Conservation (phyloP, 352 stramenopile species). For the Phytophthora tubulina region DNA sequence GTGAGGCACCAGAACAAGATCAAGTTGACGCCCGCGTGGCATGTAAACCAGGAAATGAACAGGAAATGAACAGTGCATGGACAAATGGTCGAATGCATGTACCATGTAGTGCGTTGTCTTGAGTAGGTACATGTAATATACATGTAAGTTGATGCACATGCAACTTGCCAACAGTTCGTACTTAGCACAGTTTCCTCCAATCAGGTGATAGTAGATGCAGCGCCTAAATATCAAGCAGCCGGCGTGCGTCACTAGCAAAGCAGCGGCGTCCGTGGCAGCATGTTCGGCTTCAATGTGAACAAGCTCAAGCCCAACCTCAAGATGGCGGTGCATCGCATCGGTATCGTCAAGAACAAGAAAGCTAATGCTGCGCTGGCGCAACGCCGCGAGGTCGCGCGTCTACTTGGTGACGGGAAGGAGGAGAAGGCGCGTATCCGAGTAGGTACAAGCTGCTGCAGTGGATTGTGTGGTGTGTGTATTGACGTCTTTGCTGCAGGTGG, state of each 20-base stretch:
- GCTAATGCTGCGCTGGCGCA: constrained; percentile 77
- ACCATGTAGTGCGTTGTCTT: background rate
- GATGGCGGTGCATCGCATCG: constrained; percentile 93
- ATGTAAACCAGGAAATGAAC: constrained; percentile 40
- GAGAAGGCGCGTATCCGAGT: constrained; percentile 96
- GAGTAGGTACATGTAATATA: background rate
- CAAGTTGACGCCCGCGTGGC: constrained; percentile 26
- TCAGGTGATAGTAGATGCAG: background rate
- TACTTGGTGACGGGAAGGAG: constrained; percentile 91
- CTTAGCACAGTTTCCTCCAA: constrained; percentile 5
- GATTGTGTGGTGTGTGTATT: constrained; percentile 7
- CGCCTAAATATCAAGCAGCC: constrained; percentile 18
- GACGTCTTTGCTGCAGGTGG: constrained; percentile 57
- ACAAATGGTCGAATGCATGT: background rate
- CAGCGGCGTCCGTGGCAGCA: constrained; percentile 26
- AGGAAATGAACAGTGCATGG: constrained; percentile 35
- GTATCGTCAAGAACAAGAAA: constrained; percentile 94
- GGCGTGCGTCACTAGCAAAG: constrained; percentile 13
- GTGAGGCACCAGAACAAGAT: constrained; percentile 20
- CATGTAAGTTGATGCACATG: background rate
- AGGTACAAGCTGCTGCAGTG: constrained; percentile 36
- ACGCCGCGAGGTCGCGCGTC: constrained; percentile 78
- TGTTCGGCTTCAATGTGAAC: constrained; percentile 93
- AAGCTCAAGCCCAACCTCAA: constrained; percentile 94
- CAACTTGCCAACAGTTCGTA: background rate